Evolutionary conservation across 2,329 filamentous ascomycete species (phyloP).

Genomic region (Elsinoe fawcettii): DNA sequence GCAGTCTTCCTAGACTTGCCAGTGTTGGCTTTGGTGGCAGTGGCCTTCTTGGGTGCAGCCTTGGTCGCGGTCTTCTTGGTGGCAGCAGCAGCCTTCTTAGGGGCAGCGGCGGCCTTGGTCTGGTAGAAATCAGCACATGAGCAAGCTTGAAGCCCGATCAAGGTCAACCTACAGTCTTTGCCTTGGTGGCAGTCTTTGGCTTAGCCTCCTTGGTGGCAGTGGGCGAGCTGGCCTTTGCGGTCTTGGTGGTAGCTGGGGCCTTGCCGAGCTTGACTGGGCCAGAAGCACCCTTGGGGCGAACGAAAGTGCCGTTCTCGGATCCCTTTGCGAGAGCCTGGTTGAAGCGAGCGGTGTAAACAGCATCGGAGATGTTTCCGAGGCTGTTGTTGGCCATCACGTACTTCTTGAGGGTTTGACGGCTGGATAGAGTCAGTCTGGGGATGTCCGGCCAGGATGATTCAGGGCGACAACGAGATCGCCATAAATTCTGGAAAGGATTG

Average conservation of each 20-base stretch:
- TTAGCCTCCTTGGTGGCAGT: conserved; percentile 32
- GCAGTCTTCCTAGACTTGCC: conserved; percentile 39
- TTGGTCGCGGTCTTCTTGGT: conserved; percentile 33
- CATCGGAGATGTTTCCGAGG: conserved; percentile 45
- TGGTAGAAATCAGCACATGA: conserved; percentile 20
- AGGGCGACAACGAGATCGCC: conserved; percentile 23
- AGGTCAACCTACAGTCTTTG: conserved; percentile 16
- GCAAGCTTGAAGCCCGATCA: background rate
- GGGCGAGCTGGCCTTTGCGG: conserved; percentile 29
- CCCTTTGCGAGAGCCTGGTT: conserved; percentile 76
- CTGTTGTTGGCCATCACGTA: conserved; percentile 67
- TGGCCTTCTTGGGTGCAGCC: conserved; percentile 22
- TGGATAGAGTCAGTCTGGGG: conserved; percentile 29
- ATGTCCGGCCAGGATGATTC: conserved; percentile 16
- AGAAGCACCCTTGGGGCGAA: conserved; percentile 88
- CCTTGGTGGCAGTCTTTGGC: conserved; percentile 36
- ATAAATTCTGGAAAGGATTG: background rate
- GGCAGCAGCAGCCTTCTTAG: conserved; percentile 26
- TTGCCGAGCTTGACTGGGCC: conserved; percentile 75
- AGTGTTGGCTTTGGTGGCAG: conserved; percentile 39
- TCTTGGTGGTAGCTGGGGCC: conserved; percentile 26
- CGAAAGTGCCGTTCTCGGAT: conserved; percentile 79
- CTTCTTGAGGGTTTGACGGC: conserved; percentile 67
- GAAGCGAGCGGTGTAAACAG: conserved; percentile 65
- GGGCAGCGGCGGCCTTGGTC: conserved; percentile 30